Conservation (phyloP, 495 filamentous ascomycete genomes). For the Neurospora discreta region DNA sequence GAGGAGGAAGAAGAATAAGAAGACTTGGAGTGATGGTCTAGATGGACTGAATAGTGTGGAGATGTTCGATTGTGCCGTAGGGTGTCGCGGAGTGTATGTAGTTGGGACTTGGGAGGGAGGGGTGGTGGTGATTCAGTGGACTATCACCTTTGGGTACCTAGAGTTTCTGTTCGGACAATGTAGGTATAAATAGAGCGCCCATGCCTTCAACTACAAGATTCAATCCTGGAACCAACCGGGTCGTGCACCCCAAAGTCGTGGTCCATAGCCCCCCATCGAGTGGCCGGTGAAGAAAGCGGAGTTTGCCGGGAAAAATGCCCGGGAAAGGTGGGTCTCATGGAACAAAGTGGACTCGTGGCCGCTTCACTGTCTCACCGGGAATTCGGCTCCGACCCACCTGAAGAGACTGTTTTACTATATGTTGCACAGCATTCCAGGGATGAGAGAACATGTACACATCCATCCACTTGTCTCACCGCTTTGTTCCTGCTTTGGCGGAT, state of each 20-base stretch:
- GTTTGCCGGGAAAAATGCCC: no score
- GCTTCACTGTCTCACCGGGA: no score
- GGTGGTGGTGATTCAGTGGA: not conserved
- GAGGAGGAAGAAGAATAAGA: not conserved
- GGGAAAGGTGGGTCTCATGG: no score
- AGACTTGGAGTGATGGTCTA: not conserved
- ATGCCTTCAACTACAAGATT: no score
- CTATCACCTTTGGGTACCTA: not conserved
- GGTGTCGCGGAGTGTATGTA: not conserved
- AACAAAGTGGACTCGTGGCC: no score
- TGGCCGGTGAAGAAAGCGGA: no score
- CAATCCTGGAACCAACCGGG: no score
- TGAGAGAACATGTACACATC: not conserved
- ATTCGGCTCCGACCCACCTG: no score
- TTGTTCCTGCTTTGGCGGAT: not conserved
- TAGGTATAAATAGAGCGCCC: no score
- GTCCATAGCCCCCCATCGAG: no score
- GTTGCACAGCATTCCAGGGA: not conserved
- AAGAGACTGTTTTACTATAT: not conserved
- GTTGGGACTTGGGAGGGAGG: not conserved
- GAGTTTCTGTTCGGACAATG: not conserved
- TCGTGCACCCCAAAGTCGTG: no score
- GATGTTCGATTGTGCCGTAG: not conserved
- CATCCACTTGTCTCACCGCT: not conserved
- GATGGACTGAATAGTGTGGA: not conserved